Conservation (phyloP, 768 basidiomycete species). For the Kwoniella mangroviensis region DNA sequence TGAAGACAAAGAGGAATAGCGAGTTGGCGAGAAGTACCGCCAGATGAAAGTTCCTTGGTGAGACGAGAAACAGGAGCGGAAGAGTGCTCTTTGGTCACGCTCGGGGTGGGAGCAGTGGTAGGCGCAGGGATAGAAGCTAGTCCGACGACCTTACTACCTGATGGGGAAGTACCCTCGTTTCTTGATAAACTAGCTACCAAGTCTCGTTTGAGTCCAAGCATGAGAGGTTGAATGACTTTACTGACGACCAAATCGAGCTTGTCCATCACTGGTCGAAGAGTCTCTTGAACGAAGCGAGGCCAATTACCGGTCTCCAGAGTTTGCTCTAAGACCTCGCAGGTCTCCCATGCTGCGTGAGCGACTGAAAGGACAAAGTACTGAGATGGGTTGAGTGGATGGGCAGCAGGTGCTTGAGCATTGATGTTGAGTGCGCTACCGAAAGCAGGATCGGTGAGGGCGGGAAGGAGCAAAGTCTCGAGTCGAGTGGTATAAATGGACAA, state of each 20-base stretch:
- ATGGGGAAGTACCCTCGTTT: slow-evolving; percentile 46
- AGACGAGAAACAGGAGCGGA: slow-evolving; percentile 31
- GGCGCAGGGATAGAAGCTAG: slow-evolving; percentile 44
- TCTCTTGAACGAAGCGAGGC: slow-evolving; percentile 55
- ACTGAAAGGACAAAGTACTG: slow-evolving; percentile 53
- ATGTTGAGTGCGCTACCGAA: slow-evolving; percentile 80
- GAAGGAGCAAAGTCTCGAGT: slow-evolving; percentile 78
- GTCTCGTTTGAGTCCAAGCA: slow-evolving; percentile 51
- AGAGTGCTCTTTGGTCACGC: slow-evolving; percentile 36
- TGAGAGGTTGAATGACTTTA: slow-evolving; percentile 54
- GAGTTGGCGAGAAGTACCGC: slow-evolving; percentile 37
- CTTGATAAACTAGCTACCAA: slow-evolving; percentile 37
- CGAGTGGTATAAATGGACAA: slow-evolving; percentile 57
- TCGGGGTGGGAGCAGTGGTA: slow-evolving; percentile 18
- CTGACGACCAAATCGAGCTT: slow-evolving; percentile 56
- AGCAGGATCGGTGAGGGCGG: slow-evolving; percentile 76
- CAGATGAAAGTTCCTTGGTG: slow-evolving; percentile 42
- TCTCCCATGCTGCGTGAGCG: slow-evolving; percentile 58
- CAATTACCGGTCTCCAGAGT: slow-evolving; percentile 51
- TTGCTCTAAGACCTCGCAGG: slow-evolving; percentile 56
- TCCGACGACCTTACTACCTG: slow-evolving; percentile 46
- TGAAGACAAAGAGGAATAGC: slow-evolving; percentile 53
- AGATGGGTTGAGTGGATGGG: slow-evolving; percentile 50
- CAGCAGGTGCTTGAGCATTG: slow-evolving; percentile 57
- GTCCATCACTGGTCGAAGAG: slow-evolving; percentile 57